These are phyloP conservation scores for Brassica juncea DNA, from an alignment of 345 rosid species.

Conservation along the genomic window DNA sequence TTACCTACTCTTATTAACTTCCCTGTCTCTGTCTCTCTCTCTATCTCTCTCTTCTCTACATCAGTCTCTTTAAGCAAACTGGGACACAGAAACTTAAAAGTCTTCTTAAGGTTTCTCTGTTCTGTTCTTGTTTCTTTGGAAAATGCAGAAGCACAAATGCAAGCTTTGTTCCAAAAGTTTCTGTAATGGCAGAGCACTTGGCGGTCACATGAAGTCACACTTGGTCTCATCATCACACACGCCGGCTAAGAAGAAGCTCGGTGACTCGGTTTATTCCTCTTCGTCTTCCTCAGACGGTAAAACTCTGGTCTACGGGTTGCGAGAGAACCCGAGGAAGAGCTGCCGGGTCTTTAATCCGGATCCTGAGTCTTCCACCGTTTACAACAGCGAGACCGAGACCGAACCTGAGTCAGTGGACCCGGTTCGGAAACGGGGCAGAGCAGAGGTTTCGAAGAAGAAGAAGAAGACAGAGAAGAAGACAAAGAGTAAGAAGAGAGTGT, in stretches of 20 bases:
- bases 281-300: slow-evolving; percentile 60
- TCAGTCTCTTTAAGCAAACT: slow-evolving; percentile 28
- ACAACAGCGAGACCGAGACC: slow-evolving; percentile 75
- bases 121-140: slow-evolving; percentile 26
- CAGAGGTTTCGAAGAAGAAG: slow-evolving; percentile 30
- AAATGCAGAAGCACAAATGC: slow-evolving; percentile 81
- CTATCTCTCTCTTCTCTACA: slow-evolving; percentile 13
- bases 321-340: slow-evolving; percentile 78
- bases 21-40: slow-evolving; percentile 45
- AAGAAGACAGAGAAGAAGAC: slow-evolving; percentile 18
- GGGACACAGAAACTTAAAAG: slow-evolving; percentile 30
- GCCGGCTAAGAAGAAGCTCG: slow-evolving; percentile 34
- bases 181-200: slow-evolving; percentile 85
- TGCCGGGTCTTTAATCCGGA: slow-evolving; percentile 70
- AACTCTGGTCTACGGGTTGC: slow-evolving; percentile 49
- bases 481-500: slow-evolving; percentile 13
- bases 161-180: slow-evolving; percentile 76
- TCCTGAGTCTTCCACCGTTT: slow-evolving; percentile 48
- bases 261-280: slow-evolving; percentile 44
- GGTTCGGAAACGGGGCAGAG: slow-evolving; percentile 52
- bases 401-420: slow-evolving; percentile 62
- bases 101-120: slow-evolving; percentile 34
- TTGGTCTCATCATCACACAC: slow-evolving; percentile 55
- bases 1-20: slow-evolving; percentile 93
- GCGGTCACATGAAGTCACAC: slow-evolving; percentile 98